Percentiles rank a stretch among this genome's conserved stretches.
Evolutionary conservation across 306 rosid species (phyloP).

Genomic region (Malus domestica): ASM211411v1 NC_041796.1:6047501-6048000

Average conservation of each 20-base stretch:
- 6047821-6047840: neutral
- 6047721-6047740: neutral
- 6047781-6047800: neutral
- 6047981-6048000: too few species aligned
- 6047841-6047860: neutral
- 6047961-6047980: neutral
- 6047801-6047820: neutral
- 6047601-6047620: too few species aligned
- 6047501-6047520: neutral
- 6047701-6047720: too few species aligned
- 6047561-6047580: neutral
- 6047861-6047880: neutral
- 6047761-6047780: neutral
- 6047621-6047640: too few species aligned
- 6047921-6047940: neutral
- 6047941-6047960: neutral
- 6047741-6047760: neutral
- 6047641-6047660: too few species aligned
- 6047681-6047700: accelerated
- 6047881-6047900: neutral
- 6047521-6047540: neutral
- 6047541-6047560: neutral
- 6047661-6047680: too few species aligned
- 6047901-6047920: neutral
- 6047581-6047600: too few species aligned